These are phyloP conservation scores for Gossypium raimondii DNA, from an alignment of 345 rosid genomes.

Conservation along the genomic window DNA sequence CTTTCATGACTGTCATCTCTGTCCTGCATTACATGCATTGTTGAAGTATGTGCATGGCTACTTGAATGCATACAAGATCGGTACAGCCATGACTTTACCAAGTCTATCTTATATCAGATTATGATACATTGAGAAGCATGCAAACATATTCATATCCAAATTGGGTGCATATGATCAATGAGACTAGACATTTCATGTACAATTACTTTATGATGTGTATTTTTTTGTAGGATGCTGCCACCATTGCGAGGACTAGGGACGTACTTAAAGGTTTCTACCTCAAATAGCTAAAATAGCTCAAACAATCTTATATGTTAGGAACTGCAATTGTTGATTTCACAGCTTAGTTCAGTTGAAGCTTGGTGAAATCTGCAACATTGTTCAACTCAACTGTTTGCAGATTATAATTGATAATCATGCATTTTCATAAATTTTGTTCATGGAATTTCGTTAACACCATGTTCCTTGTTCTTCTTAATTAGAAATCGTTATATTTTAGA, in stretches of 20 bases:
- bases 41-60: slow-evolving; percentile 33
- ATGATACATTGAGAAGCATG: background rate
- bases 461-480: background rate
- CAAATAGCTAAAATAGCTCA: slow-evolving; percentile 5
- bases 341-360: background rate
- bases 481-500: background rate
- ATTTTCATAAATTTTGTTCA: background rate
- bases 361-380: slow-evolving; percentile 3
- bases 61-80: slow-evolving; percentile 9
- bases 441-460: background rate
- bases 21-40: slow-evolving; percentile 24
- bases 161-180: background rate
- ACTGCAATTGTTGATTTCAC: slow-evolving; percentile 8
- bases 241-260: slow-evolving; percentile 8
- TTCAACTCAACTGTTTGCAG: background rate
- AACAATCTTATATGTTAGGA: background rate
- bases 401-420: background rate
- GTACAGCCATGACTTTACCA: slow-evolving; percentile 4
- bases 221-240: slow-evolving; percentile 10
- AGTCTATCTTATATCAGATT: background rate
- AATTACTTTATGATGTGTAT: slow-evolving; percentile 16
- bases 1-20: slow-evolving; percentile 28
- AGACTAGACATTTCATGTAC: background rate
- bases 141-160: background rate
- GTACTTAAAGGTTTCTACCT: slow-evolving; percentile 16